Evolutionary conservation across 345 rosid genomes (phyloP).

Genomic region (Dipteronia sinensis): DNA sequence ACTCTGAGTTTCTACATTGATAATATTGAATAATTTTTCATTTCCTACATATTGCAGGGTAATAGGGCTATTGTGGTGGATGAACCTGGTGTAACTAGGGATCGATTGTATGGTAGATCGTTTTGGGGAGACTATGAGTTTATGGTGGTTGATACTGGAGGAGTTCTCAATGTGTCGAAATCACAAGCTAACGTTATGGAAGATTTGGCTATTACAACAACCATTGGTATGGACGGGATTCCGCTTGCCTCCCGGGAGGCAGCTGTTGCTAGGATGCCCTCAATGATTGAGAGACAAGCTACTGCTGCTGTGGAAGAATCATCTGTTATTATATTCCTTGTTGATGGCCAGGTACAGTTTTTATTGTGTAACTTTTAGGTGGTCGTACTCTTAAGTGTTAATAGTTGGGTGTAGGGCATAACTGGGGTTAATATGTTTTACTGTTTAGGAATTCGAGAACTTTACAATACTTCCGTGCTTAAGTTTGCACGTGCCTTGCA

Average conservation of each 20-base stretch:
- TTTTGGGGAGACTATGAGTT: constrained; percentile 86
- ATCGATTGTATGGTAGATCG: constrained; percentile 89
- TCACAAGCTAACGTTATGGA: constrained; percentile 74
- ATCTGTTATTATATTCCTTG: constrained; percentile 75
- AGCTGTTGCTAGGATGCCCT: constrained; percentile 94
- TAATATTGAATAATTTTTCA: constrained; percentile 2
- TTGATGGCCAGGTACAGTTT: constrained; percentile 85
- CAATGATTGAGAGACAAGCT: constrained; percentile 98
- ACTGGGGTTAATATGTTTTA: background rate
- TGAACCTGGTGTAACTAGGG: constrained; percentile 97
- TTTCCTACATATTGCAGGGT: constrained; percentile 43
- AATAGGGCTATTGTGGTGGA: constrained; percentile 94
- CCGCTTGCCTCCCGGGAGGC: constrained; percentile 81
- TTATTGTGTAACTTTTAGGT: constrained; percentile 5
- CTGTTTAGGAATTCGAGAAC: background rate
- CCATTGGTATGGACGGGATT: constrained; percentile 96
- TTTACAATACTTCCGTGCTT: background rate
- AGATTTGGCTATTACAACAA: constrained; percentile 73
- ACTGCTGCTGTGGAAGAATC: constrained; percentile 89
- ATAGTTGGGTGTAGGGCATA: background rate
- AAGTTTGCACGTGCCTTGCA: background rate
- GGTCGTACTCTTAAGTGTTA: background rate
- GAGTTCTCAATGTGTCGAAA: constrained; percentile 80
- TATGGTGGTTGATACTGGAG: constrained; percentile 94
- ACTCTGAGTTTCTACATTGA: background rate